phyloP scores from a whole-genome alignment of 805 yeast genomes.

The Cyberlindnera samutprakarnensis region DNA sequence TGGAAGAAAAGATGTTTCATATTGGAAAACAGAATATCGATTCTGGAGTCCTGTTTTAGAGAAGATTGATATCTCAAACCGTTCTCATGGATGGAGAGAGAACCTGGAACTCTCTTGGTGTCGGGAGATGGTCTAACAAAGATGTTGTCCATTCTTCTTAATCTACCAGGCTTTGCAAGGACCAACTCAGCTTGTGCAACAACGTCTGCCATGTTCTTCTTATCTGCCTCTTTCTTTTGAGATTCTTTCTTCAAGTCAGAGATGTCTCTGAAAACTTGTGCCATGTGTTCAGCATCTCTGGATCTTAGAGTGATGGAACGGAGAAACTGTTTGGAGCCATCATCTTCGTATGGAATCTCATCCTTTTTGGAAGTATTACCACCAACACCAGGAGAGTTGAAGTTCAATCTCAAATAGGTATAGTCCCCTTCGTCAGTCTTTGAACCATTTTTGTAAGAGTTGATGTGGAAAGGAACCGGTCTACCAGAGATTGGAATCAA shows the following conservation, averaged over 20 bases:
- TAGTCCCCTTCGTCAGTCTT: slow-evolving; percentile 95
- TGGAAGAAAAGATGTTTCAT: slow-evolving; percentile 93
- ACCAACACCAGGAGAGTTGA: slow-evolving; percentile 87
- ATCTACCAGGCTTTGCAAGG: slow-evolving; percentile 77
- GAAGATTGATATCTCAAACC: slow-evolving; percentile 93
- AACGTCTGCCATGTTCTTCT: slow-evolving; percentile 88
- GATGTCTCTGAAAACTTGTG: slow-evolving; percentile 82
- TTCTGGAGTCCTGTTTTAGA: slow-evolving; percentile 73
- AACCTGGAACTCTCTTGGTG: slow-evolving; percentile 91
- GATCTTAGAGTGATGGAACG: slow-evolving; percentile 85
- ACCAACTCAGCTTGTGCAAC: slow-evolving; percentile 84
- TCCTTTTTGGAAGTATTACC: slow-evolving; percentile 61
- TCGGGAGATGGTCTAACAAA: slow-evolving; percentile 95
- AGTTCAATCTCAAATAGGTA: slow-evolving; percentile 83
- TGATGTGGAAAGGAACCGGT: slow-evolving; percentile 96
- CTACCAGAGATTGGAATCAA: slow-evolving; percentile 89
- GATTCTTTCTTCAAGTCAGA: slow-evolving; percentile 89
- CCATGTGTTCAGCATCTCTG: slow-evolving; percentile 83
- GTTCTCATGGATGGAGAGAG: slow-evolving; percentile 85
- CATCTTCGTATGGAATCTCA: slow-evolving; percentile 87
- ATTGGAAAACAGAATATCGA: slow-evolving; percentile 84
- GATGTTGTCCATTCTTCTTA: slow-evolving; percentile 80
- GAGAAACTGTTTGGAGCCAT: slow-evolving; percentile 77
- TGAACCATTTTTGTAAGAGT: slow-evolving; percentile 88
- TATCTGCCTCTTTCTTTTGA: slow-evolving; percentile 83